Evolutionary conservation across 768 basidiomycete genomes (phyloP), one percentile per base, ranked within the genome.

Genomic region (Phlebiopsis flavidoalba): DNA sequence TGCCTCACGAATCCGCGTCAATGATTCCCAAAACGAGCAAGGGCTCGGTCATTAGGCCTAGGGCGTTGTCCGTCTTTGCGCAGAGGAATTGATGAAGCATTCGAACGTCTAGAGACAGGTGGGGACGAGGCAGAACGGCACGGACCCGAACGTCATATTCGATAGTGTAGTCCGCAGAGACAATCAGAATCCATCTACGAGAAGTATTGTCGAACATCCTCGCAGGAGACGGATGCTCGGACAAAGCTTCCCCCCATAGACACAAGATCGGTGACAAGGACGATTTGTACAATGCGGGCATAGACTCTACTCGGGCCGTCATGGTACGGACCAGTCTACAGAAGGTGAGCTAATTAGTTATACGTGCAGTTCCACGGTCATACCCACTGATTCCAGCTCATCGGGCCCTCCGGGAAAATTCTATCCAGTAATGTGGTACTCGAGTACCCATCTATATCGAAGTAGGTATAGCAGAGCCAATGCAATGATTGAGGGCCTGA

Each of bases 21-120:
- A 45, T 22, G n/a, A 48, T 61, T 3, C 60, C 60, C 7, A 57
- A 58, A 49, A 61, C 60, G 15, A 61, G 60, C 49, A 61, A 61
- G 43, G 60, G 60, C 6, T 61, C 60, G 4, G 49, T 61, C 15
- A 37, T 58, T 21, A 55, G 60, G 12, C 60, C 60, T 17, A 51
- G 24, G 22, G 60, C 60, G 37, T 26, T 61, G 22, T 17, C 21
- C 4, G 35, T 37, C 15, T 61, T 57, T 19, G 60, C 60, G 2
- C 33, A 11, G 5, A 33, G 21, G 8, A n/a, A 61, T 61, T 3
- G 49, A 61, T 2, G 40, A 53, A 33, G 50, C 60, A 35, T 61
- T 57, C 45, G 2, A 26, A 15, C 60, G 60, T 46, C 35, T 61
- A 15, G 60, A 61, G 14, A 21, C 21, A 2, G 56, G 60, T 1